Evolutionary conservation across 2,329 filamentous ascomycete genomes (phyloP).

Genomic region (Trichoderma cornu-damae): DNA sequence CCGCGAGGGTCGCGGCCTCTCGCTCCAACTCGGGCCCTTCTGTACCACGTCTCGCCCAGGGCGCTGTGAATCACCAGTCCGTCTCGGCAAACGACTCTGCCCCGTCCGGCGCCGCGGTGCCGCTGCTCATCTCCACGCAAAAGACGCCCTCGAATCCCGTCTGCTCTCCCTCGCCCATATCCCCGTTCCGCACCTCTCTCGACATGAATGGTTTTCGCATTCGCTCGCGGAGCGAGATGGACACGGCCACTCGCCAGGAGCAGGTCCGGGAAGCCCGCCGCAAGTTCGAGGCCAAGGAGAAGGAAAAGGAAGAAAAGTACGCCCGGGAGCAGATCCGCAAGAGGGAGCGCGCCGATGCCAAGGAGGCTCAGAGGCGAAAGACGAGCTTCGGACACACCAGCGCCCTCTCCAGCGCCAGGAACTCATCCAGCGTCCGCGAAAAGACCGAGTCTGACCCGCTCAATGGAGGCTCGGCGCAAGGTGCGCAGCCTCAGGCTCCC

Average conservation of each 20-base stretch:
- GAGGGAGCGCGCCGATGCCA: constrained; percentile 54
- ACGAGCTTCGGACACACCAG: constrained; percentile 29
- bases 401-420: constrained; percentile 32
- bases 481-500: constrained; percentile 41
- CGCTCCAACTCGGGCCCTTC: constrained; percentile 29
- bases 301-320: constrained; percentile 57
- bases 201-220: constrained; percentile 54
- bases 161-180: constrained; percentile 34
- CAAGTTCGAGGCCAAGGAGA: constrained; percentile 59
- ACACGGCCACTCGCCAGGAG: constrained; percentile 50
- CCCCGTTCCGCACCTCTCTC: constrained; percentile 54
- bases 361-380: constrained; percentile 47
- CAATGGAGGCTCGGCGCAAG: constrained; percentile 33
- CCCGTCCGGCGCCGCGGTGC: constrained; percentile 28
- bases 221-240: constrained; percentile 56
- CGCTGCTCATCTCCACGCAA: constrained; percentile 27
- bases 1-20: constrained; percentile 25
- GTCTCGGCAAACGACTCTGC: constrained; percentile 35
- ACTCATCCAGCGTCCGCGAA: constrained; percentile 31
- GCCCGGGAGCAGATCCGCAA: constrained; percentile 54
- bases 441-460: constrained; percentile 33
- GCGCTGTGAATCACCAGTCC: constrained; percentile 39
- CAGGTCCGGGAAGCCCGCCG: constrained; percentile 57
- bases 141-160: constrained; percentile 24
- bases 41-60: constrained; percentile 37